Conservation (phyloP, 345 rosid species). For the Euphorbia peplus region DNA sequence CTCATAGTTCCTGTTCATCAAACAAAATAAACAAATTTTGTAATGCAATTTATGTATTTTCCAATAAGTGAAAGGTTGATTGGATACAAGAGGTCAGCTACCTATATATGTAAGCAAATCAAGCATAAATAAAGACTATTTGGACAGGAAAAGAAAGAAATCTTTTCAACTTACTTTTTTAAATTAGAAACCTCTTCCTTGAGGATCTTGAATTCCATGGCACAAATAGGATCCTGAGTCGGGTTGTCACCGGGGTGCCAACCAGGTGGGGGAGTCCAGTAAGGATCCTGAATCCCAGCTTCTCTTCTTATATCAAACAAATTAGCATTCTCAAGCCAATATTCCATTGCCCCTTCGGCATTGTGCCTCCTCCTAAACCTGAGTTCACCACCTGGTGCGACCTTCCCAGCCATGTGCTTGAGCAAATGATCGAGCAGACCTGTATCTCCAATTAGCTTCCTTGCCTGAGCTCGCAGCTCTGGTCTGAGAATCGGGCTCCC, state of each 20-base stretch:
- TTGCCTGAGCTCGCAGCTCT: constrained; percentile 64
- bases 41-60: not conserved
- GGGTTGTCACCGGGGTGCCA: constrained; percentile 91
- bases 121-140: too few species aligned
- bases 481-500: constrained; percentile 74
- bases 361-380: constrained; percentile 90
- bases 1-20: constrained; percentile 39
- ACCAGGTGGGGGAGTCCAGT: constrained; percentile 93
- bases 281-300: constrained; percentile 88
- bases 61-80: not conserved
- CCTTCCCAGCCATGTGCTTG: constrained; percentile 95
- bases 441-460: constrained; percentile 92
- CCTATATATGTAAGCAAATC: not conserved
- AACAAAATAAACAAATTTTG: not conserved
- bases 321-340: constrained; percentile 85
- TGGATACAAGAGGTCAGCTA: not conserved
- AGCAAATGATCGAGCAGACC: constrained; percentile 90
- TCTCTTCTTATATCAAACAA: constrained; percentile 62
- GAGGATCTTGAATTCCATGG: constrained; percentile 55
- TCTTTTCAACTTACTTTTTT: constrained; percentile 46
- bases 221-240: constrained; percentile 75
- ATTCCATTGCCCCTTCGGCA: constrained; percentile 95
- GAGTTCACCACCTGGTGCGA: constrained; percentile 81
- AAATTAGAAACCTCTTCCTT: constrained; percentile 43
- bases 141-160: not conserved